These are phyloP conservation scores for Croton laevigatus DNA, from an alignment of 441 rosid species.

Conservation along the genomic window DNA sequence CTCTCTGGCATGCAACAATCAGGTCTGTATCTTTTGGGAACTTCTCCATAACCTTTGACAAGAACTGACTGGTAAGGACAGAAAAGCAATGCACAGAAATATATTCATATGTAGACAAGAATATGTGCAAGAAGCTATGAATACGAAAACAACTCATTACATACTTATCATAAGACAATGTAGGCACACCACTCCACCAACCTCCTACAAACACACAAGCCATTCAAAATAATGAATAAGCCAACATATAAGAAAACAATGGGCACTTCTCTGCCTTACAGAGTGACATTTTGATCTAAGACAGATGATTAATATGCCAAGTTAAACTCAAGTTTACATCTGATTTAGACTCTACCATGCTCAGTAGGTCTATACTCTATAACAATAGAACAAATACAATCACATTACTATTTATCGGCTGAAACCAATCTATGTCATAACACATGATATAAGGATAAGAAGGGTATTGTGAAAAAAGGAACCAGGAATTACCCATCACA, in stretches of 20 bases:
- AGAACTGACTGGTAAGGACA: constrained; percentile 53
- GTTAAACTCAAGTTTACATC: constrained; percentile 3
- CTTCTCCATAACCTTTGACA: constrained; percentile 66
- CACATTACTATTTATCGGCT: neutral
- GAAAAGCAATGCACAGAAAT: constrained; percentile 20
- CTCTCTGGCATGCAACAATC: constrained; percentile 93
- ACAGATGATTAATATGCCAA: neutral
- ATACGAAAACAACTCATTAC: constrained; percentile 22
- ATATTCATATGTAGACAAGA: constrained; percentile 6
- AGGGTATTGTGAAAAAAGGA: constrained; percentile 11
- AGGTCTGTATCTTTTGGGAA: constrained; percentile 77
- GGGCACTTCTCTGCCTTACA: neutral
- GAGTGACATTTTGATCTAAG: neutral
- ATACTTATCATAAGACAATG: constrained; percentile 64
- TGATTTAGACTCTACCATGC: neutral
- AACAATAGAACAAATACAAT: neutral
- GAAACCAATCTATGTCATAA: constrained; percentile 5
- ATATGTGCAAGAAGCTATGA: constrained; percentile 15
- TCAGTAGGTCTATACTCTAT: neutral
- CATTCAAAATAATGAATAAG: constrained; percentile 14
- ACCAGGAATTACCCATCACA: constrained; percentile 64
- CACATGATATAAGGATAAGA: neutral
- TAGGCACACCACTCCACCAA: constrained; percentile 96
- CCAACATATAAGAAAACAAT: neutral
- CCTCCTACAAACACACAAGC: constrained; percentile 59